These are phyloP conservation scores for Discostella stelligera DNA, from an alignment of 352 stramenopile species.

Conservation along the genomic window DNA sequence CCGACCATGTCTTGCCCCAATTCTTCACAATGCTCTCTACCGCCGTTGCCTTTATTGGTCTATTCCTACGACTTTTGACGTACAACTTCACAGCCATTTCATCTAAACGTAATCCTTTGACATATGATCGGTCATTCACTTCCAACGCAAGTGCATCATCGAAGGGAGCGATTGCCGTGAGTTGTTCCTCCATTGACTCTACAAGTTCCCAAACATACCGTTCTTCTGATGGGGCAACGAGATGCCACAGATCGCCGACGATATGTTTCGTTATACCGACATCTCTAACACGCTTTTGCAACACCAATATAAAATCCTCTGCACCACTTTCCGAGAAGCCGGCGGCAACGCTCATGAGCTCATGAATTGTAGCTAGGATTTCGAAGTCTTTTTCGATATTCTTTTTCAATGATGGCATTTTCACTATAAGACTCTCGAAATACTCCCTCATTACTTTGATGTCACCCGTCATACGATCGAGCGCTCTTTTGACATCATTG, in stretches of 20 bases:
- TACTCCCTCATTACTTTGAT: slow-evolving; percentile 72
- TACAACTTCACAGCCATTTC: slow-evolving; percentile 68
- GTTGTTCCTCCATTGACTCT: slow-evolving; percentile 68
- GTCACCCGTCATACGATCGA: slow-evolving; percentile 71
- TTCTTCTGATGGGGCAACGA: slow-evolving; percentile 64
- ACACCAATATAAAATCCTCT: slow-evolving; percentile 70
- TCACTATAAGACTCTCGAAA: slow-evolving; percentile 65
- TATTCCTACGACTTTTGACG: slow-evolving; percentile 58
- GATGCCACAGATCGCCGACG: slow-evolving; percentile 78
- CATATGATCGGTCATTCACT: slow-evolving; percentile 65
- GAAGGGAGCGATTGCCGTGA: slow-evolving; percentile 66
- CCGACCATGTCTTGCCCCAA: slow-evolving; percentile 47
- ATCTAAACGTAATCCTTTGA: slow-evolving; percentile 76
- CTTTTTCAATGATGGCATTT: slow-evolving; percentile 66
- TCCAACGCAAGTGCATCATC: slow-evolving; percentile 60
- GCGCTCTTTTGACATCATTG: slow-evolving; percentile 51
- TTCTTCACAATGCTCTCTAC: slow-evolving; percentile 53
- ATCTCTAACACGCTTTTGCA: slow-evolving; percentile 76
- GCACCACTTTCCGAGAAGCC: slow-evolving; percentile 60
- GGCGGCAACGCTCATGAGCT: slow-evolving; percentile 70
- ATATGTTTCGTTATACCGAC: slow-evolving; percentile 74
- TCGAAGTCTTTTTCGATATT: slow-evolving; percentile 77
- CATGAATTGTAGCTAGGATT: slow-evolving; percentile 67
- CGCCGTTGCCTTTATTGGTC: slow-evolving; percentile 54
- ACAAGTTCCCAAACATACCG: slow-evolving; percentile 72